These are phyloP conservation scores for Apiospora rasikravindrae DNA, from an alignment of 2,329 filamentous ascomycete genomes.

Conservation along the genomic window DNA sequence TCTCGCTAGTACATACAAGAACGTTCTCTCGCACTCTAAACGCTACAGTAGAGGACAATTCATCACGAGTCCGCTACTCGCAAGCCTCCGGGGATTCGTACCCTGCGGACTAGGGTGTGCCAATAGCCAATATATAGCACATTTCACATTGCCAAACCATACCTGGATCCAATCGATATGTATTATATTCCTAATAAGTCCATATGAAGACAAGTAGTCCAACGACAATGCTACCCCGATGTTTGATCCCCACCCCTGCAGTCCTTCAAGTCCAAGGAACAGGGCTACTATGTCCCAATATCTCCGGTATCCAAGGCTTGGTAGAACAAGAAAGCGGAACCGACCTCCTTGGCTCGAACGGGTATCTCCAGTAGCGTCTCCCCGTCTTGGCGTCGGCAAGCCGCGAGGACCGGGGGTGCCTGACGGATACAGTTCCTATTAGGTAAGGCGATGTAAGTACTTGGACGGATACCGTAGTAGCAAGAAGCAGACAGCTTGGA, in stretches of 20 bases:
- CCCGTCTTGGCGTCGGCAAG: background rate
- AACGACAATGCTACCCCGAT: background rate
- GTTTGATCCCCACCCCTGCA: too few relatives aligned
- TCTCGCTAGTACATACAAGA: too few relatives aligned
- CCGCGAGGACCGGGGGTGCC: background rate
- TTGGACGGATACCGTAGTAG: background rate
- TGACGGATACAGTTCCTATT: background rate
- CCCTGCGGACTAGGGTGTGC: too few relatives aligned
- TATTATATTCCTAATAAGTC: too few relatives aligned
- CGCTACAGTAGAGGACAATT: too few relatives aligned
- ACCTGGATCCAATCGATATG: too few relatives aligned
- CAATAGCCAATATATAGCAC: background rate
- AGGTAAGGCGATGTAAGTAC: background rate
- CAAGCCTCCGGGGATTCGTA: too few relatives aligned
- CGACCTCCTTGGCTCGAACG: background rate
- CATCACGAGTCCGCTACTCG: too few relatives aligned
- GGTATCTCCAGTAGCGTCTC: background rate
- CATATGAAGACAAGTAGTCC: background rate
- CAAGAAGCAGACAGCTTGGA: background rate
- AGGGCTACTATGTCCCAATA: background rate
- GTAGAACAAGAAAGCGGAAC: background rate
- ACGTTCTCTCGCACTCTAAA: too few relatives aligned
- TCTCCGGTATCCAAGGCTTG: background rate
- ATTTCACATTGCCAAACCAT: too few relatives aligned
- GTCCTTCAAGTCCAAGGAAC: background rate